Conservation (phyloP, 257 asterid species). For the Solanum pimpinellifolium region DNA sequence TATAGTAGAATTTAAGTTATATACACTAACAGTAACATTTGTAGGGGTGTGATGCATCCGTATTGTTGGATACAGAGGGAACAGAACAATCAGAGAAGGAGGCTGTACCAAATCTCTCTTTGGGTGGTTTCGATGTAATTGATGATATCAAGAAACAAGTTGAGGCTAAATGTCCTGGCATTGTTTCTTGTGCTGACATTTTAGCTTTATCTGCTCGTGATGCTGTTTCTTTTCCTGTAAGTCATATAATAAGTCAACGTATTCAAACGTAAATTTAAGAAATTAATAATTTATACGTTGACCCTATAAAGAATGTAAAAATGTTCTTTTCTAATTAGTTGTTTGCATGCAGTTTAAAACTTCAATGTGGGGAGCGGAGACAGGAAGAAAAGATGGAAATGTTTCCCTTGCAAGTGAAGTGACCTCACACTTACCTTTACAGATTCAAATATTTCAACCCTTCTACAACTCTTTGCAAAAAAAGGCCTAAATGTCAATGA, state of each 20-base stretch:
- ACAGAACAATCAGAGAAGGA: conserved; percentile 7
- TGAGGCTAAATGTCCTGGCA: conserved; percentile 10
- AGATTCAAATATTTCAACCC: conserved; percentile 22
- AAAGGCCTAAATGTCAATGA: conserved; percentile 26
- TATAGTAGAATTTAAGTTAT: neutral
- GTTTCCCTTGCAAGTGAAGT: conserved; percentile 23
- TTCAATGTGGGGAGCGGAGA: conserved; percentile 30
- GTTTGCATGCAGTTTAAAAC: conserved; percentile 8
- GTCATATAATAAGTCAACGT: neutral
- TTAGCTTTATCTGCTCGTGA: conserved; percentile 21
- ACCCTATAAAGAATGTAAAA: neutral
- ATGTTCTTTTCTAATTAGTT: neutral
- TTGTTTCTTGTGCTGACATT: conserved; percentile 24
- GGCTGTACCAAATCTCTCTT: conserved; percentile 9
- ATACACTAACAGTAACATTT: neutral
- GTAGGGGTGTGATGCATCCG: conserved; percentile 31
- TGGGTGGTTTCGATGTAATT: conserved; percentile 16
- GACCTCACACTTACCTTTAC: conserved; percentile 25
- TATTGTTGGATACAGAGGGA: conserved; percentile 7
- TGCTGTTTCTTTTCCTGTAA: conserved; percentile 11
- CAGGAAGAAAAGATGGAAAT: conserved; percentile 49
- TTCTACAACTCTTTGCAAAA: conserved; percentile 16
- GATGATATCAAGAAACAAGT: conserved; percentile 19
- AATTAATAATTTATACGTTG: neutral
- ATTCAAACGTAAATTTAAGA: neutral